phyloP scores from a whole-genome alignment of 2,329 filamentous ascomycete genomes.

The Volutella citrinella region DNA sequence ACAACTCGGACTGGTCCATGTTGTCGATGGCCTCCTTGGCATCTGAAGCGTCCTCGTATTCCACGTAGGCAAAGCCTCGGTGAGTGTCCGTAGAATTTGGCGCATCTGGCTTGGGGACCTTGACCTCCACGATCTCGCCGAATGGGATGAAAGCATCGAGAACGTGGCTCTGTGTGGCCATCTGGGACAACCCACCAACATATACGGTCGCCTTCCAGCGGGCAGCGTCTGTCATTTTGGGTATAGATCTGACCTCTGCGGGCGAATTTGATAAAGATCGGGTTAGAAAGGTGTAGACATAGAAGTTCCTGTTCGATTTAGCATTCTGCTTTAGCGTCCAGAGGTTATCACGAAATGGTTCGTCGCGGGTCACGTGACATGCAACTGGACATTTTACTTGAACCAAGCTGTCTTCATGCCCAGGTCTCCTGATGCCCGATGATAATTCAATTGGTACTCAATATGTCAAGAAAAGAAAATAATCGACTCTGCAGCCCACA shows the following conservation, averaged over 20 bases:
- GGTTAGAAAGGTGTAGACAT: conserved; percentile 5
- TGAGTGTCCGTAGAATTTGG: conserved; percentile 77
- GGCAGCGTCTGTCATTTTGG: conserved; percentile 72
- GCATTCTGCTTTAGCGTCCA: too few species aligned
- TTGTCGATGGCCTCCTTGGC: conserved; percentile 97
- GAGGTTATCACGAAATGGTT: too few species aligned
- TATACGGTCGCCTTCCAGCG: conserved; percentile 90
- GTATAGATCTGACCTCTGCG: conserved; percentile 2
- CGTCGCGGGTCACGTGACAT: not conserved
- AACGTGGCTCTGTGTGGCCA: conserved; percentile 71
- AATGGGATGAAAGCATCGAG: conserved; percentile 95
- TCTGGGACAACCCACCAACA: conserved; percentile 81
- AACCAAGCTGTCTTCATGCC: conserved; percentile 7
- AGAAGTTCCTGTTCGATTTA: conserved; percentile 2
- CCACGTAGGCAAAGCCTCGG: conserved; percentile 93
- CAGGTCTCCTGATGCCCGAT: too few species aligned
- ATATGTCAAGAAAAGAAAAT: too few species aligned
- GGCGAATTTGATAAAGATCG: conserved; percentile 1
- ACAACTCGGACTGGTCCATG: conserved; percentile 96
- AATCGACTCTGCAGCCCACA: too few species aligned
- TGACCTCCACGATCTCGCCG: conserved; percentile 89
- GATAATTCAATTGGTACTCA: too few species aligned
- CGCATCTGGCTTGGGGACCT: conserved; percentile 82
- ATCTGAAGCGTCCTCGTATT: conserved; percentile 83
- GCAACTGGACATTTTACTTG: not conserved